These are phyloP conservation scores for Moesziomyces aphidis DNA, from an alignment of 1,284 basidiomycete genomes.

Conservation along the genomic window DNA sequence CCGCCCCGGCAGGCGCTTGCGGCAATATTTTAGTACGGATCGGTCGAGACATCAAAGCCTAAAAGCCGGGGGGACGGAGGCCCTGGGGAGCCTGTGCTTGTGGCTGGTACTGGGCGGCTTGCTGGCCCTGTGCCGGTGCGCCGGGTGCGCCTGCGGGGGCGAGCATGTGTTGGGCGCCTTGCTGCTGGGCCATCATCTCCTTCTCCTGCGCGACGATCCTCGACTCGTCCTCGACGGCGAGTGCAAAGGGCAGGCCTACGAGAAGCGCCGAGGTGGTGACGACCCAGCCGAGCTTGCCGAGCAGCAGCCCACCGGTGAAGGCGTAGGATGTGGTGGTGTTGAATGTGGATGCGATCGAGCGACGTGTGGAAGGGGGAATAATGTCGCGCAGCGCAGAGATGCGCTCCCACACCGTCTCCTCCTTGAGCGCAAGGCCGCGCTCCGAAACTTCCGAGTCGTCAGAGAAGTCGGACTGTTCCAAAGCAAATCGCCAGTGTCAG, in stretches of 20 bases:
- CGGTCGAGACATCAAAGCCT: conserved; percentile 11
- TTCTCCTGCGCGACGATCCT: conserved; percentile 94
- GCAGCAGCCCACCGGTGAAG: conserved; percentile 75
- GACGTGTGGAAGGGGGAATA: conserved; percentile 88
- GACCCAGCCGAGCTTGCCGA: conserved; percentile 92
- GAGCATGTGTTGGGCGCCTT: conserved; percentile 78
- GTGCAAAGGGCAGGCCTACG: conserved; percentile 89
- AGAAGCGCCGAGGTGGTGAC: conserved; percentile 92
- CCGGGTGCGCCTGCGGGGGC: conserved; percentile 27
- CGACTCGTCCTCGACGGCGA: conserved; percentile 94
- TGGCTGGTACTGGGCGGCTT: conserved; percentile 8
- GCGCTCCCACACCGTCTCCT: conserved; percentile 88
- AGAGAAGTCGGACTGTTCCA: conserved; percentile 48
- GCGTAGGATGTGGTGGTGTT: conserved; percentile 75
- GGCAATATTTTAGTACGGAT: neutral
- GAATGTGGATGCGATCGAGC: conserved; percentile 76
- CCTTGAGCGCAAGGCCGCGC: conserved; percentile 51
- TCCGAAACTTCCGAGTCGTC: conserved; percentile 60
- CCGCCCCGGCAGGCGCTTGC: no score
- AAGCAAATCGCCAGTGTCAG: neutral
- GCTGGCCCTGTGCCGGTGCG: conserved; percentile 2
- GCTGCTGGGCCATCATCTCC: conserved; percentile 91
- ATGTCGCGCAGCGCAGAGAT: conserved; percentile 93
- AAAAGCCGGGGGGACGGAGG: conserved; percentile 63
- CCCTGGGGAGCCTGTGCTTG: conserved; percentile 40